Evolutionary conservation across 805 yeast species (phyloP), one percentile per base, ranked within the genome.

Genomic region (Hanseniaspora lindneri): DNA sequence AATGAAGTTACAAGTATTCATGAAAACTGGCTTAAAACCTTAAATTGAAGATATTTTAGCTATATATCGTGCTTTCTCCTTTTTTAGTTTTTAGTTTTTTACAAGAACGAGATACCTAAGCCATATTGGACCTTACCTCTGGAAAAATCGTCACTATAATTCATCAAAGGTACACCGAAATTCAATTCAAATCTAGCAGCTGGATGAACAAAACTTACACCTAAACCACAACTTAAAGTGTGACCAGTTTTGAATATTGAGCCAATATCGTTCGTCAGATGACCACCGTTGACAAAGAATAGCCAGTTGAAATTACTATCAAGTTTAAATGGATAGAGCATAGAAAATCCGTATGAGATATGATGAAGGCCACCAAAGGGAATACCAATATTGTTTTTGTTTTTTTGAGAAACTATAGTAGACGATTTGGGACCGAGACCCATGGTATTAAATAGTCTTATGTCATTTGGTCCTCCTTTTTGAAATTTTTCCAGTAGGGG

Each of bases 401-500:
- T 30, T 8, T 46, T 46, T 29, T 39, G 30, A 17, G 34, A 30
- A 14, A 27, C 2, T 8, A 46, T 46, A 21, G 27, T 39, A 9
- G 23, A 20, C 4, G 49, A 16, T 50, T 76, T 69, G 1, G 80
- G 77, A 13, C 92, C 88, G 30, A 83, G 61, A 0, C 84, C 76
- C 66, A 80, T 80, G 47, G 73, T 66, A 29, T 74, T 69, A 58
- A 82, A 84, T 1, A 88, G 86, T 50, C 82, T 69, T 25, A 86
- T 76, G 47, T 80, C 81, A 48, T 77, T 73, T 13, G 79, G 74
- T 0, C 95, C 96, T 16, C 96, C 94, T 39, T 83, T 68, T 58
- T 79, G 84, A 60, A 88, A 89, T 54, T 83, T 73, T 62, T 89
- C 98, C 59, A 80, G 73, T 27, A 80, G 58, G 57, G 83, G 88